phyloP scores from a whole-genome alignment of 2,329 filamentous ascomycete species.

The Ophiobolus disseminans region DNA sequence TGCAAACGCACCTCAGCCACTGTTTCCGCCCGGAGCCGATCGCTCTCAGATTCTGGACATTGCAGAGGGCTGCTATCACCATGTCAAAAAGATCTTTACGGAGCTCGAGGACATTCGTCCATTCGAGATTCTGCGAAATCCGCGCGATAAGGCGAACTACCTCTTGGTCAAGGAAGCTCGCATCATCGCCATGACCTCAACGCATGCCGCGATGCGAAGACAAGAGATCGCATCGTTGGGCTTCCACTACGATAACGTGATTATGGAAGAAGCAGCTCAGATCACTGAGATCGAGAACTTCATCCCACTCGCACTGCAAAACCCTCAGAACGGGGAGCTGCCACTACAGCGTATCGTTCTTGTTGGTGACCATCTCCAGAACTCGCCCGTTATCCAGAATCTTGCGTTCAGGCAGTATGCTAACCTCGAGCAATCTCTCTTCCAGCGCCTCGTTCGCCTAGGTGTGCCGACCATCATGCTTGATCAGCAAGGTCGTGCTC shows the following conservation, averaged over 20 bases:
- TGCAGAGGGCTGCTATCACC: conserved; percentile 82
- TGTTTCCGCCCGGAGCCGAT: conserved; percentile 73
- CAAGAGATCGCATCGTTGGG: conserved; percentile 90
- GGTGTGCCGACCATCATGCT: conserved; percentile 91
- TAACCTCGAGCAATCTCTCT: conserved; percentile 94
- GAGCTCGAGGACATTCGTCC: conserved; percentile 92
- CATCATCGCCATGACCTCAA: conserved; percentile 98
- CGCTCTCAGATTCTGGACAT: conserved; percentile 76
- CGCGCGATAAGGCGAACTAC: conserved; percentile 94
- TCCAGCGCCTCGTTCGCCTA: conserved; percentile 86
- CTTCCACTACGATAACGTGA: conserved; percentile 95
- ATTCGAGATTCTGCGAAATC: conserved; percentile 89
- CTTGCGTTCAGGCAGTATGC: conserved; percentile 93
- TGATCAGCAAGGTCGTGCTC: conserved; percentile 90
- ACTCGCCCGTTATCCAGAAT: conserved; percentile 94
- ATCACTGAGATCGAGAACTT: conserved; percentile 98
- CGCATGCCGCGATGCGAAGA: conserved; percentile 92
- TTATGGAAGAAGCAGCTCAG: conserved; percentile 98
- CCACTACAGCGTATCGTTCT: conserved; percentile 87
- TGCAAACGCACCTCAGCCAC: conserved; percentile 80
- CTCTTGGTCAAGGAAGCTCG: conserved; percentile 94
- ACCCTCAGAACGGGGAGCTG: conserved; percentile 73
- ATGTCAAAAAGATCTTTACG: conserved; percentile 88
- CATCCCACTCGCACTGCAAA: conserved; percentile 92
- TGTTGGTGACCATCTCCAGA: conserved; percentile 95